phyloP scores from a whole-genome alignment of 2,329 filamentous ascomycete genomes.

The Pseudocercospora pini-densiflorae region DNA sequence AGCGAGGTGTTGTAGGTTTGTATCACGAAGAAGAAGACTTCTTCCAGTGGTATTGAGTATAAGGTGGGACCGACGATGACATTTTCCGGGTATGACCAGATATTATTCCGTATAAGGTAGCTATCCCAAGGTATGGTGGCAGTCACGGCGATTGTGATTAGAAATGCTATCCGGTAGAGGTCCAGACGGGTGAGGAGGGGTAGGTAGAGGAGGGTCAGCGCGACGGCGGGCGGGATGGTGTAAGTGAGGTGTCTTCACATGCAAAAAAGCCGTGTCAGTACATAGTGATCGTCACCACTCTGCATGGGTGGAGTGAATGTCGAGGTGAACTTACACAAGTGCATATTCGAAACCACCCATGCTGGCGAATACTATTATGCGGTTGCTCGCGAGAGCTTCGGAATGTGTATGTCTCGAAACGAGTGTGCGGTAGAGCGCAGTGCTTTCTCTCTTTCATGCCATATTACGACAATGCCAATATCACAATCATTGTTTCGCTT shows the following conservation, averaged over 20 bases:
- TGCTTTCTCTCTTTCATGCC: not conserved
- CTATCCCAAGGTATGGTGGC: constrained; percentile 78
- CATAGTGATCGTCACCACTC: constrained; percentile 8
- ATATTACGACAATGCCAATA: constrained; percentile 8
- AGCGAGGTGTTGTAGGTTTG: constrained; percentile 75
- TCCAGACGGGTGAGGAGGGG: constrained; percentile 68
- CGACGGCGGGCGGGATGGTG: constrained; percentile 66
- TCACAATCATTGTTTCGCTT: constrained; percentile 5
- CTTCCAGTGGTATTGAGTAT: constrained; percentile 70
- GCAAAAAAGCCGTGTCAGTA: constrained; percentile 5
- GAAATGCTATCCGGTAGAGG: constrained; percentile 64
- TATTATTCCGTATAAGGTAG: constrained; percentile 68
- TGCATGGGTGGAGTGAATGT: constrained; percentile 5
- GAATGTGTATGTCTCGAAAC: not conserved
- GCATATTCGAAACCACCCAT: constrained; percentile 68
- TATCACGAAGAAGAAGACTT: constrained; percentile 77
- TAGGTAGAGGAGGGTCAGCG: constrained; percentile 62
- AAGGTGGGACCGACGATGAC: constrained; percentile 67
- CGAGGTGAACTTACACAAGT: constrained; percentile 57
- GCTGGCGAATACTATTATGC: not conserved
- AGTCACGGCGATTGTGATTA: constrained; percentile 66
- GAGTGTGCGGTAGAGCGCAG: constrained; percentile 2
- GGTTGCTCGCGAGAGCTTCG: not conserved
- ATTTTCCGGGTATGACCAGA: constrained; percentile 73
- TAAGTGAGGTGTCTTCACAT: constrained; percentile 64